phyloP scores from a whole-genome alignment of 331 rosid species.

The Rosa hybrid region DNA sequence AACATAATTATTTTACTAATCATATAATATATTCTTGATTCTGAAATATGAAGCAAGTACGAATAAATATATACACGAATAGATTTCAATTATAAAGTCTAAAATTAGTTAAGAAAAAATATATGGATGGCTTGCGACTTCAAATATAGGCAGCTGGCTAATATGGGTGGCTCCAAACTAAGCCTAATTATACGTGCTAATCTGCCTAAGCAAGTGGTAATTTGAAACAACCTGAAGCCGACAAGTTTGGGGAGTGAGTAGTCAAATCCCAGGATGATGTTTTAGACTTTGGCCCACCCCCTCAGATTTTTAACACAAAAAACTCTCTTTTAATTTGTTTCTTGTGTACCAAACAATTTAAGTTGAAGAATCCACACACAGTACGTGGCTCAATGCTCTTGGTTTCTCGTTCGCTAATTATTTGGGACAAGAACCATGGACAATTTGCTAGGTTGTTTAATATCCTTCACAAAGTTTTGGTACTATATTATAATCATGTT shows the following conservation, averaged over 20 bases:
- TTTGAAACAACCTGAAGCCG: slow-evolving; percentile 34
- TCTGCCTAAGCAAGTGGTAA: not conserved
- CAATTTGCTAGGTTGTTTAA: not conserved
- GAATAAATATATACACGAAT: not conserved
- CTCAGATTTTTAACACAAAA: not conserved
- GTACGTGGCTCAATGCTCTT: slow-evolving; percentile 22
- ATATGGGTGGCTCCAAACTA: slow-evolving; percentile 15
- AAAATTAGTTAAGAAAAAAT: not conserved
- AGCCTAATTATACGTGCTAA: not conserved
- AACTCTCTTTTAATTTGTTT: not conserved
- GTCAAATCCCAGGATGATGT: slow-evolving; percentile 22
- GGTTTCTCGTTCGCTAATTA: not conserved
- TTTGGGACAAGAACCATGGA: not conserved
- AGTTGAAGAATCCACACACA: slow-evolving; percentile 6
- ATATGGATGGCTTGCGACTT: slow-evolving; percentile 27
- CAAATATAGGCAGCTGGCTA: not conserved
- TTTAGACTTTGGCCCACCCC: slow-evolving; percentile 7
- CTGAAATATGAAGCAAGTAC: too few species aligned
- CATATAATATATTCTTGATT: too few species aligned
- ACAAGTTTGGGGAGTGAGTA: slow-evolving; percentile 34
- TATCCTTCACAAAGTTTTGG: not conserved
- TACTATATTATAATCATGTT: not conserved
- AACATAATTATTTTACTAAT: too few species aligned
- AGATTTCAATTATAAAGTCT: not conserved
- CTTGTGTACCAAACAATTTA: slow-evolving; percentile 18